A percentile compares a stretch with the other conserved stretches of the same genome.
phyloP scores from a whole-genome alignment of 306 rosid species.

The Cicer arietinum region DNA sequence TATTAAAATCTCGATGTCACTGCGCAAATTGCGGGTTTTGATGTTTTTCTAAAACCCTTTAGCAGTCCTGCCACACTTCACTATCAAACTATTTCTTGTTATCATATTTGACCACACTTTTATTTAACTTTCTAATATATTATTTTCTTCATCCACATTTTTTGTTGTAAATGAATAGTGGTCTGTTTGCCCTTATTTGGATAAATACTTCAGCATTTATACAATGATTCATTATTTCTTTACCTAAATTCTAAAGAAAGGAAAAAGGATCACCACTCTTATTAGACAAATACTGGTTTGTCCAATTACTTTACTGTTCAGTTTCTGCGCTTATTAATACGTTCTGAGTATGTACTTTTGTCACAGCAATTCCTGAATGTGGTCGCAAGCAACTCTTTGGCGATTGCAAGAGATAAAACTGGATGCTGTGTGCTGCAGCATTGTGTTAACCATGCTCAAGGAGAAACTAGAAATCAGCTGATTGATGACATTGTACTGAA shows the following conservation, averaged over 20 bases:
- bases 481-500: constrained; percentile 42
- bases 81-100: background rate
- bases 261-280: background rate
- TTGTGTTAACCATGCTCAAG: constrained; percentile 50
- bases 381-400: constrained; percentile 48
- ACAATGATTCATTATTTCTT: background rate
- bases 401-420: constrained; percentile 60
- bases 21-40: background rate
- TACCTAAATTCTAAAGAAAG: background rate
- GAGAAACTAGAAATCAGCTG: constrained; percentile 47
- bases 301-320: background rate
- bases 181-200: background rate
- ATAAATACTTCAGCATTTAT: background rate
- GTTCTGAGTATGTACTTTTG: constrained; percentile 43
- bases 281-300: background rate
- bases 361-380: constrained; percentile 58
- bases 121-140: background rate
- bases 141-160: constrained; percentile 1
- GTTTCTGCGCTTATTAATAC: background rate
- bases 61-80: background rate
- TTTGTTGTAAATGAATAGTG: constrained; percentile 17
- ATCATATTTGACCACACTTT: background rate
- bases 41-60: background rate
- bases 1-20: background rate
- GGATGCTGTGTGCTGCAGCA: constrained; percentile 72